phyloP scores from a whole-genome alignment of 148 eudicot species.

The Amaranthus palmeri region DNA sequence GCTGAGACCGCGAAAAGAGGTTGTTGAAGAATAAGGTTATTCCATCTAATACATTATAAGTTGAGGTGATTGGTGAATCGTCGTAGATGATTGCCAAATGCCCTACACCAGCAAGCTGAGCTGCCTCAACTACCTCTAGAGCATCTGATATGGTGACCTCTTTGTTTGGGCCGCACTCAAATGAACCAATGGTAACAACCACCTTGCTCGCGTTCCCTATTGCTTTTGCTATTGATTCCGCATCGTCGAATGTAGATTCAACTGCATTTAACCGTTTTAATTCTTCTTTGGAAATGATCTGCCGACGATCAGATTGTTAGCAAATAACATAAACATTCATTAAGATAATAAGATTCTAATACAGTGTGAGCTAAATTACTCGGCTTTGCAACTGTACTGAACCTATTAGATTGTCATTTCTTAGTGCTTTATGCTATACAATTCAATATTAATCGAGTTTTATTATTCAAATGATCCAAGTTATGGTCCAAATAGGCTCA shows the following conservation, averaged over 20 bases:
- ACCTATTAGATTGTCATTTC: too few relatives aligned
- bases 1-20: slow-evolving; percentile 62
- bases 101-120: slow-evolving; percentile 74
- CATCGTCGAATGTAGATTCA: slow-evolving; percentile 57
- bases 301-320: slow-evolving; percentile 20
- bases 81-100: slow-evolving; percentile 77
- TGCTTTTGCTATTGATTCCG: slow-evolving; percentile 83
- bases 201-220: slow-evolving; percentile 93
- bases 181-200: slow-evolving; percentile 70
- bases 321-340: background rate
- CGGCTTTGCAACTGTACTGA: too few relatives aligned
- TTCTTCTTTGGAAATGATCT: slow-evolving; percentile 86
- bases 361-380: too few relatives aligned
- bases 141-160: slow-evolving; percentile 65
- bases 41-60: slow-evolving; percentile 71
- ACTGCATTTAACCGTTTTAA: slow-evolving; percentile 89
- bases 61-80: slow-evolving; percentile 38
- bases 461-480: too few relatives aligned
- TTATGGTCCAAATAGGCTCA: too few relatives aligned
- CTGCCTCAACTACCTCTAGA: slow-evolving; percentile 64
- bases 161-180: slow-evolving; percentile 57
- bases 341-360: background rate
- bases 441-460: too few relatives aligned
- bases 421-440: too few relatives aligned
- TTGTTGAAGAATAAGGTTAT: slow-evolving; percentile 64